These are phyloP conservation scores for Noccaea caerulescens DNA, from an alignment of 345 rosid species.

Conservation along the genomic window DNA sequence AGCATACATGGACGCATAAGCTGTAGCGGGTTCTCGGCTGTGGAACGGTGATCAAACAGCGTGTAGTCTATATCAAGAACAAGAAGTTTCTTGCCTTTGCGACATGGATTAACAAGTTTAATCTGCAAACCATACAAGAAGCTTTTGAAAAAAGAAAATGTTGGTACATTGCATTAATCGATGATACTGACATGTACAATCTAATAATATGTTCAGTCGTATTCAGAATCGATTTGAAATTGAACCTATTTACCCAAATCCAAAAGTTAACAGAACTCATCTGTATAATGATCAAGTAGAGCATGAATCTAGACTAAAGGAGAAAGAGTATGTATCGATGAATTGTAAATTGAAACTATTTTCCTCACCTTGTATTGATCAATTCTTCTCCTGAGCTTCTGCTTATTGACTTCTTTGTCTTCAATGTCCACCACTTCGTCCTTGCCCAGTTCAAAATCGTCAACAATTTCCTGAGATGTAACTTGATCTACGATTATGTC, in stretches of 20 bases:
- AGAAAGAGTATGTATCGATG: not conserved
- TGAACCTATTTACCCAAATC: not conserved
- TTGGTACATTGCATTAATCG: not conserved
- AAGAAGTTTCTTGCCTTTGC: constrained; percentile 86
- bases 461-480: constrained; percentile 79
- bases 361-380: constrained; percentile 71
- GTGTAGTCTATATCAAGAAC: constrained; percentile 97
- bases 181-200: not conserved
- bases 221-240: not conserved
- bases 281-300: not conserved
- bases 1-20: constrained; percentile 95
- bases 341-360: not conserved
- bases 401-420: constrained; percentile 86
- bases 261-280: not conserved
- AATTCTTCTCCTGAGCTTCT: constrained; percentile 69
- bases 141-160: constrained; percentile 3
- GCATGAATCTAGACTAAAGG: not conserved
- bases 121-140: constrained; percentile 52
- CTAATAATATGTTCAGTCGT: not conserved
- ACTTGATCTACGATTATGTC: constrained; percentile 82
- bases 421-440: constrained; percentile 84
- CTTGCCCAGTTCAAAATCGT: constrained; percentile 90
- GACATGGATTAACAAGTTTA: constrained; percentile 71
- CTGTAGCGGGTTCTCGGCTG: constrained; percentile 88
- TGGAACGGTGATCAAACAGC: constrained; percentile 89